Conservation (phyloP, 202 grass and related monocot species). For the Zizania palustris region DNA sequence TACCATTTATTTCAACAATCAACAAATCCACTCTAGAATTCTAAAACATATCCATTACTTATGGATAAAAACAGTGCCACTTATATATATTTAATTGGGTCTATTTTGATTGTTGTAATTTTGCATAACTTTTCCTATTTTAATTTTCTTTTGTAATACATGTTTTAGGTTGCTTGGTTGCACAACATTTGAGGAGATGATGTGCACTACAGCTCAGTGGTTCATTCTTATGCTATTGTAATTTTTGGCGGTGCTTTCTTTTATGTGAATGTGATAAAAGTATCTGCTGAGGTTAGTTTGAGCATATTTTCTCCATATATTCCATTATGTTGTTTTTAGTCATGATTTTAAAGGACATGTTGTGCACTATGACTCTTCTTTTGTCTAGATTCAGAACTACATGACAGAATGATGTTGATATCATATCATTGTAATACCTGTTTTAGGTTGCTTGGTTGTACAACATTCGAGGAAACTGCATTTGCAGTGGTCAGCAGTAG, state of each 20-base stretch:
- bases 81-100: constrained; percentile 23
- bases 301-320: background rate
- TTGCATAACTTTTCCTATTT: background rate
- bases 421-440: too few relatives aligned
- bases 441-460: too few relatives aligned
- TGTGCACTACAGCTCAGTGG: constrained; percentile 85
- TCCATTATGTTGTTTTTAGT: background rate
- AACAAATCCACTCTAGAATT: constrained; percentile 13
- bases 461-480: too few relatives aligned
- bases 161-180: constrained; percentile 89
- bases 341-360: constrained; percentile 7
- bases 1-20: too few relatives aligned
- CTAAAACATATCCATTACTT: background rate
- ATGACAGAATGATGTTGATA: constrained; percentile 81
- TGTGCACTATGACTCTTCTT: constrained; percentile 18
- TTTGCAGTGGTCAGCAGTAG: too few relatives aligned
- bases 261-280: constrained; percentile 88
- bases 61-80: background rate
- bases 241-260: constrained; percentile 75
- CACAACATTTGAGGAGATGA: constrained; percentile 90
- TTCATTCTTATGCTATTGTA: constrained; percentile 96
- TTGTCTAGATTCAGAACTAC: constrained; percentile 59
- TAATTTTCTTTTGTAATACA: constrained; percentile 37
- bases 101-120: constrained; percentile 5
- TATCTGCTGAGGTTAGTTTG: constrained; percentile 72